Evolutionary conservation across 2,329 filamentous ascomycete species (phyloP).

Genomic region (Stachybotrys echinatus): DNA sequence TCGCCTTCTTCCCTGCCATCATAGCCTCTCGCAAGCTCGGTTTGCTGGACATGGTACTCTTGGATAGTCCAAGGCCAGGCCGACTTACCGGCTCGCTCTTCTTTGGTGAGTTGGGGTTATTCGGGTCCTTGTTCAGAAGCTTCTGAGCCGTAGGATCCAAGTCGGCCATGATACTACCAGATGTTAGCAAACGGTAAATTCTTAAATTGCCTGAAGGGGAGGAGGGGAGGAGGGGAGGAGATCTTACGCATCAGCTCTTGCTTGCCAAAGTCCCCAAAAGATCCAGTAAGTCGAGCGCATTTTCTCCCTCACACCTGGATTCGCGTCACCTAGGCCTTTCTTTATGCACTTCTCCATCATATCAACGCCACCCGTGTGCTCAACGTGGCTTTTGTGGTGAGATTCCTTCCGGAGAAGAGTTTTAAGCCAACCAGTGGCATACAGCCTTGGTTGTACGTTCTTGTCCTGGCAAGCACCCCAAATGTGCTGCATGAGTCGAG

Average conservation of each 20-base stretch:
- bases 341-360: slow-evolving; percentile 82
- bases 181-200: slow-evolving; percentile 12
- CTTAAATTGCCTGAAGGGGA: neutral
- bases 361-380: slow-evolving; percentile 79
- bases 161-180: slow-evolving; percentile 64
- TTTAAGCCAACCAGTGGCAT: slow-evolving; percentile 76
- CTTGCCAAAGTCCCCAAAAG: slow-evolving; percentile 72
- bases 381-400: slow-evolving; percentile 74
- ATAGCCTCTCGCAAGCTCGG: slow-evolving; percentile 77
- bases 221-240: neutral
- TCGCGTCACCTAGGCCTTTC: slow-evolving; percentile 82
- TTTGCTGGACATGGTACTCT: slow-evolving; percentile 56
- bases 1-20: slow-evolving; percentile 70
- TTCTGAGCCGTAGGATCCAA: slow-evolving; percentile 76
- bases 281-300: slow-evolving; percentile 84
- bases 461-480: slow-evolving; percentile 83
- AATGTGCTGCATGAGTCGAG: slow-evolving; percentile 80
- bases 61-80: slow-evolving; percentile 56
- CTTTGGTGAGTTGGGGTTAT: slow-evolving; percentile 69
- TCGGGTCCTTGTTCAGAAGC: slow-evolving; percentile 74
- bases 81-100: slow-evolving; percentile 43
- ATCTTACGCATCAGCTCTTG: slow-evolving; percentile 66
- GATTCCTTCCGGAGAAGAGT: slow-evolving; percentile 74
- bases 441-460: slow-evolving; percentile 80
- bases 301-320: slow-evolving; percentile 82